Percentiles rank a stretch among this genome's conserved stretches.
phyloP scores from a whole-genome alignment of 78 protist genomes.

The Dictyostelium firmibasis region DNA sequence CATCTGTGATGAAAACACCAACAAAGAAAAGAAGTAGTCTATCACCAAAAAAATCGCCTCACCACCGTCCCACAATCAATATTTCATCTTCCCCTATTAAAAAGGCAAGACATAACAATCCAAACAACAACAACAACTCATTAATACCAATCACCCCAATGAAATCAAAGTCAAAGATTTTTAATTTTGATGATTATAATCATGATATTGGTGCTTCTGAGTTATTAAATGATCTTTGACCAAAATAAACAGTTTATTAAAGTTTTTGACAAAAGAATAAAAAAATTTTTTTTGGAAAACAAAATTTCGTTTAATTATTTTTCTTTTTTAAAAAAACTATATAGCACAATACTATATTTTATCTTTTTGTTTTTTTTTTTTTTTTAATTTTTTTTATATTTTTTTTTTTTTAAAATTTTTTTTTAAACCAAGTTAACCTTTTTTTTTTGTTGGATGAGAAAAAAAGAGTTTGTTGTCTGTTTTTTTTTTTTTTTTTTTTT shows the following conservation, averaged over 20 bases:
- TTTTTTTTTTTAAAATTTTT: neutral
- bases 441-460: neutral
- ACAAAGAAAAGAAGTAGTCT: neutral
- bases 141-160: neutral
- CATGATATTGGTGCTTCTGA: constrained; percentile 10
- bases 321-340: neutral
- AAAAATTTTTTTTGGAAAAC: neutral
- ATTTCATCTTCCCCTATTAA: neutral
- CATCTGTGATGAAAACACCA: neutral
- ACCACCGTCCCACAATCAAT: neutral
- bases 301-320: neutral
- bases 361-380: neutral
- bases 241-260: too few relatives aligned
- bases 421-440: neutral
- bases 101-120: neutral
- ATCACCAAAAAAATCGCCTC: constrained; percentile 15
- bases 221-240: constrained; percentile 9
- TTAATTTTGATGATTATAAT: neutral
- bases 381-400: neutral
- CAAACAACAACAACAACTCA: neutral
- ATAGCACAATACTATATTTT: neutral
- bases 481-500: neutral
- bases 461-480: neutral
- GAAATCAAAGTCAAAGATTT: neutral
- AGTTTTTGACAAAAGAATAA: neutral